A percentile compares a stretch with the other conserved stretches of the same genome.
Evolutionary conservation across 1,284 basidiomycete species (phyloP).

Genomic region (Polyporus tsugae): DNA sequence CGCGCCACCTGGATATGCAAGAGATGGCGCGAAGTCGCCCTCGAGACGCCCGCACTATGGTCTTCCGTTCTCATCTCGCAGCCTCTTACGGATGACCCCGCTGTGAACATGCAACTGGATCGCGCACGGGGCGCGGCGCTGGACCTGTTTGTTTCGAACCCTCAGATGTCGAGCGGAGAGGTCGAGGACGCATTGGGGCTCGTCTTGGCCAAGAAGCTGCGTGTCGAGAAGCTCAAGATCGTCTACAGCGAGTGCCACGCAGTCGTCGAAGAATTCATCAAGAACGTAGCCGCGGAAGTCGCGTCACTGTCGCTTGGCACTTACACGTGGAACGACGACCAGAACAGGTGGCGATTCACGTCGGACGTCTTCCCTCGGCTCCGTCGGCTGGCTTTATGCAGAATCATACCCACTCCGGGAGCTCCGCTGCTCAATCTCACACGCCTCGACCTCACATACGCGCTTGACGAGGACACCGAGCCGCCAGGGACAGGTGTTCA

Average conservation of each 20-base stretch:
- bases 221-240: neutral
- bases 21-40: neutral
- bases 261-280: neutral
- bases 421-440: neutral
- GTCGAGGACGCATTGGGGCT: neutral
- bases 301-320: neutral
- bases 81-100: neutral
- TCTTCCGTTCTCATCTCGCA: neutral
- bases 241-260: neutral
- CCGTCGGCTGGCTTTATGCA: neutral
- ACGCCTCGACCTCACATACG: neutral
- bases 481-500: neutral
- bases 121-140: neutral
- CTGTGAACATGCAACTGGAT: neutral
- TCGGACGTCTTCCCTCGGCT: neutral
- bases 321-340: neutral
- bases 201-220: neutral
- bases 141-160: neutral
- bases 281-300: neutral
- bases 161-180: neutral
- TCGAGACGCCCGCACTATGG: neutral
- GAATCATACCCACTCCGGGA: neutral
- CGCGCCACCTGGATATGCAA: neutral
- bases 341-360: neutral
- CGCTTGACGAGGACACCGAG: neutral